Conservation (phyloP, 106 monocot genomes). For the Chionographis japonica region DNA sequence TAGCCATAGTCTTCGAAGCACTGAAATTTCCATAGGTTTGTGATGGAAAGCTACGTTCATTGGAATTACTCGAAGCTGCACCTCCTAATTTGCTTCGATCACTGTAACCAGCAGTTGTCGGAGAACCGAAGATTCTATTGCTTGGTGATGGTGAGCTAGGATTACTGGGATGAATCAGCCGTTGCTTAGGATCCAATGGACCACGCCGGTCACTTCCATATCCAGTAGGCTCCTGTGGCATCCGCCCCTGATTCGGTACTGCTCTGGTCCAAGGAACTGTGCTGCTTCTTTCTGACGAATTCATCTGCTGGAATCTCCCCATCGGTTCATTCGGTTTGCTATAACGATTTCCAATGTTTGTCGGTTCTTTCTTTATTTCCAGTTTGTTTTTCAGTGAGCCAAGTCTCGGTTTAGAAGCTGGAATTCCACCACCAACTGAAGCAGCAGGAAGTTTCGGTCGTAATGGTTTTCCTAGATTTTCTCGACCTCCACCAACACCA, state of each 20-base stretch:
- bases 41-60: too few species aligned
- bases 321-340: slow-evolving; percentile 12
- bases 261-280: neutral
- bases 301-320: neutral
- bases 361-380: slow-evolving; percentile 1
- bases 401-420: neutral
- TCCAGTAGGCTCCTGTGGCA: slow-evolving; percentile 7
- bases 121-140: slow-evolving; percentile 3
- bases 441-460: neutral
- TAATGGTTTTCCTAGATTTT: too few species aligned
- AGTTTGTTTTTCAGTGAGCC: neutral
- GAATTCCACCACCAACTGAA: neutral
- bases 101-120: slow-evolving; percentile 7
- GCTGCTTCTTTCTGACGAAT: neutral
- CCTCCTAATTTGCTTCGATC: slow-evolving; percentile 2
- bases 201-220: neutral
- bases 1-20: too few species aligned
- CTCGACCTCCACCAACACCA: neutral
- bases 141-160: slow-evolving; percentile 9
- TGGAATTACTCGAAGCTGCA: too few species aligned
- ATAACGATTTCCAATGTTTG: slow-evolving; percentile 22
- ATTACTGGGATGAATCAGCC: slow-evolving; percentile 1
- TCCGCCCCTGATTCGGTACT: slow-evolving; percentile 9
- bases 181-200: slow-evolving; percentile 16
- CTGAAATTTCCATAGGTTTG: too few species aligned